These are phyloP conservation scores for Fusarium papillatum DNA, from an alignment of 2,329 filamentous ascomycete genomes.

Conservation along the genomic window DNA sequence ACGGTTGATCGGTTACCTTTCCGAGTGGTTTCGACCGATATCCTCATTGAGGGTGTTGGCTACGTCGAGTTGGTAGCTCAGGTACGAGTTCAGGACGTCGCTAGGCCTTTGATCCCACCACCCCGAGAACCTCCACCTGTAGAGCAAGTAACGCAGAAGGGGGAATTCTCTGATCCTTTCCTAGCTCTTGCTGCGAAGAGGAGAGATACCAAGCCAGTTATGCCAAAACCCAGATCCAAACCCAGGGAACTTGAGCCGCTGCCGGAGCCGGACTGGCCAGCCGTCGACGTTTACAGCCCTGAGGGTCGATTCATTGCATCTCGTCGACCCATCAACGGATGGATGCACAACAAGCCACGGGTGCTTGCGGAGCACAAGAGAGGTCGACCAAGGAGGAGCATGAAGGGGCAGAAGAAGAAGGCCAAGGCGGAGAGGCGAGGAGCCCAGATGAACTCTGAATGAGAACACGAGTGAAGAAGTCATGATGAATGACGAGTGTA, in stretches of 20 bases:
- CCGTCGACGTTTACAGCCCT: conserved; percentile 88
- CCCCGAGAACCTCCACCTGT: not conserved
- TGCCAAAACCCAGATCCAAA: not conserved
- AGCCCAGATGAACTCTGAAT: conserved; percentile 6
- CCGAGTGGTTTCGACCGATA: conserved; percentile 82
- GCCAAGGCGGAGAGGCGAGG: conserved; percentile 48
- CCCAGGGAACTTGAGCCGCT: conserved; percentile 24
- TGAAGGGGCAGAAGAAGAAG: conserved; percentile 71
- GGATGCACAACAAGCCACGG: conserved; percentile 71
- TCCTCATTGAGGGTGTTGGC: conserved; percentile 91
- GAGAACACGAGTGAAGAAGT: conserved; percentile 9
- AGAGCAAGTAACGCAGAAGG: conserved; percentile 2
- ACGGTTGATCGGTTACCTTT: conserved; percentile 82
- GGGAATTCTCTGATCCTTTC: conserved; percentile 36
- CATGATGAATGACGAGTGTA: conserved; percentile 28
- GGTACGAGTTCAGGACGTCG: conserved; percentile 70
- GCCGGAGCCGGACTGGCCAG: conserved; percentile 67
- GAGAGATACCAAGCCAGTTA: conserved; percentile 27
- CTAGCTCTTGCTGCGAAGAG: conserved; percentile 43
- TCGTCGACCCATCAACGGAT: conserved; percentile 79
- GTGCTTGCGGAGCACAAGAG: conserved; percentile 62
- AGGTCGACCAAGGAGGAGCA: conserved; percentile 75
- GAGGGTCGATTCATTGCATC: conserved; percentile 83
- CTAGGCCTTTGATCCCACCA: conserved; percentile 21
- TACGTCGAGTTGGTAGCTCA: conserved; percentile 94